Conservation (phyloP, 495 filamentous ascomycete genomes). For the Penicillium bovifimosum region DNA sequence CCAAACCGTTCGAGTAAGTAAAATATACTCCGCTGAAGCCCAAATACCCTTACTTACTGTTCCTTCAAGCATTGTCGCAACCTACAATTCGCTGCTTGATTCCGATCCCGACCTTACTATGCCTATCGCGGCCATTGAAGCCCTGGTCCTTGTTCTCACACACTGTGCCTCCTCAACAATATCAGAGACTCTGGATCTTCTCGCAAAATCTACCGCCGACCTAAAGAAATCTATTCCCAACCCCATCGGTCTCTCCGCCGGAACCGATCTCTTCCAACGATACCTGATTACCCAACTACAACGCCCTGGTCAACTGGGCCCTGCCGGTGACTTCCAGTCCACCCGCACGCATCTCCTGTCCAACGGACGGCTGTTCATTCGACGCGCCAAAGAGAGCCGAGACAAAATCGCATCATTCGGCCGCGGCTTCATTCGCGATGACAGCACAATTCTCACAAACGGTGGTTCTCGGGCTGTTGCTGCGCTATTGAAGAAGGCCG, state of each 20-base stretch:
- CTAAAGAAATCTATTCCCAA: conserved; percentile 75
- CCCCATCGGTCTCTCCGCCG: conserved; percentile 82
- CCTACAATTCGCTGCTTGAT: conserved; percentile 54
- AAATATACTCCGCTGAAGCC: not conserved
- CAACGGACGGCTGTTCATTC: conserved; percentile 80
- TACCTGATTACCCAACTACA: conserved; percentile 75
- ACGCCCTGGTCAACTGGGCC: conserved; percentile 46
- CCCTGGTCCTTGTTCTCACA: conserved; percentile 77
- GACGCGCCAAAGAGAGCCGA: conserved; percentile 77
- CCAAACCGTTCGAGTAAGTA: conserved; percentile 43
- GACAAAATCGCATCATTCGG: conserved; percentile 77
- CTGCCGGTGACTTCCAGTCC: conserved; percentile 67
- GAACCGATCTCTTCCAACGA: conserved; percentile 92
- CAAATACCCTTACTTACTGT: conserved; percentile 14
- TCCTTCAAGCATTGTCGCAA: conserved; percentile 50
- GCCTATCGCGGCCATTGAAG: conserved; percentile 93
- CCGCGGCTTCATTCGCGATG: conserved; percentile 68
- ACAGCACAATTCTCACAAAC: conserved; percentile 76
- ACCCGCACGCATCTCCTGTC: conserved; percentile 75
- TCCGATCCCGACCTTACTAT: conserved; percentile 82
- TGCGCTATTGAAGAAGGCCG: conserved; percentile 66
- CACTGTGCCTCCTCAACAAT: conserved; percentile 73
- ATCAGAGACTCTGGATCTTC: conserved; percentile 84
- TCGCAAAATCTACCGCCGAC: conserved; percentile 65
- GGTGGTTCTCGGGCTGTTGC: conserved; percentile 81